Evolutionary conservation across 805 yeast genomes (phyloP), one percentile per base, ranked within the genome.

Genomic region (Cyberlindnera xishuangbannaensis): DNA sequence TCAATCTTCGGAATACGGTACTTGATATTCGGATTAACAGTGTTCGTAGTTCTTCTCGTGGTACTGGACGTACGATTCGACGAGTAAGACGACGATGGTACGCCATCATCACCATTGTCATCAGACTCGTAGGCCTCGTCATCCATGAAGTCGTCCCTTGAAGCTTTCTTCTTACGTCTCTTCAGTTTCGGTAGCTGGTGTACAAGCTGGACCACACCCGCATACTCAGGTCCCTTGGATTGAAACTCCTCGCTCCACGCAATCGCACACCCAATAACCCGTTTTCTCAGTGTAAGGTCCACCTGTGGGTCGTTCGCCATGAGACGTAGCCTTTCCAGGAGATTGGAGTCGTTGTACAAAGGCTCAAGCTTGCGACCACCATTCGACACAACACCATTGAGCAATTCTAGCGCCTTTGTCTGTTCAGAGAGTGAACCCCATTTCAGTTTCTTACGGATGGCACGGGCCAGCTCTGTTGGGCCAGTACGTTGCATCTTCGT

Each of bases 381-480:
- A 50, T 79, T 78, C 23, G 74, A 69, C 2, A 82, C 76, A 15
- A 81, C 54, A 14, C 73, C 59, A 45, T 82, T 83, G 25, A 78
- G 56, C 10, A 81, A 36, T 31, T 50, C 80, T 60, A 87, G 56
- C 0, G 95, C 83, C 28, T 83, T 72, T 33, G 71, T 47, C 54
- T 84, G 95, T 44, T 80, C 81, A 14, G 62, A 58, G 5, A 59
- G 53, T 3, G 67, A 51, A n/a, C 97, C 97, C 52, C 90, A 83
- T 60, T 94, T 92, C 52, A 92, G 62, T 50, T 78, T 77, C 65
- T 92, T 92, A 31, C 98, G 71, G 15, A 92, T 62, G 1, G 95
- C 94, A 27, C 97, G 67, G 0, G 97, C 97, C 2, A 94, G 90
- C 55, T 92, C 99, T 22, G 60, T 59, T 4, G 67, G 55, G 16